phyloP scores from a whole-genome alignment of 2,329 filamentous ascomycete genomes.

The Botrytis tulipae region DNA sequence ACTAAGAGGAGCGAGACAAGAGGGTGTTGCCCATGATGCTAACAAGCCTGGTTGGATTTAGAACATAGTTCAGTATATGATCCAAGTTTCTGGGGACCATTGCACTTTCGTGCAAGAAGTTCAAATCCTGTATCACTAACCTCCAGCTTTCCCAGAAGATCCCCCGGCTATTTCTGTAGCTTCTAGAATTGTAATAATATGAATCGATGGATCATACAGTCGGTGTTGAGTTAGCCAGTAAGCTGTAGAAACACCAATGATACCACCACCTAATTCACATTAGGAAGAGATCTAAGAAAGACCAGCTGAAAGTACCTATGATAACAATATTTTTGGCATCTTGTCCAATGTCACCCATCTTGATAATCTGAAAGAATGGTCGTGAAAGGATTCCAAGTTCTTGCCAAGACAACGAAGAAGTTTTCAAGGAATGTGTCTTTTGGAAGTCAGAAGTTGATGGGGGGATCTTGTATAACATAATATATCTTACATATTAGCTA shows the following conservation, averaged over 20 bases:
- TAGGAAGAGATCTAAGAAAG: not conserved
- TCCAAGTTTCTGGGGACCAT: not conserved
- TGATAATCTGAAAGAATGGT: not conserved
- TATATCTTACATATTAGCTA: not conserved
- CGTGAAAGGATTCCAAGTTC: not conserved
- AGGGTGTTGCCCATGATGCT: constrained; percentile 85
- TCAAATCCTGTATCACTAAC: constrained; percentile 38
- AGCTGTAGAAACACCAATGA: constrained; percentile 85
- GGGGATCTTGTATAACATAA: not conserved
- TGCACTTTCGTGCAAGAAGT: not conserved
- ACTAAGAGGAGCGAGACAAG: constrained; percentile 76
- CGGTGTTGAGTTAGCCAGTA: constrained; percentile 87
- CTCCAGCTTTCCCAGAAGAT: constrained; percentile 89
- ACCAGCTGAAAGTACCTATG: constrained; percentile 6
- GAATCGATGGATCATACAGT: constrained; percentile 68
- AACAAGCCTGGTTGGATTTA: constrained; percentile 52
- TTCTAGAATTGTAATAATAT: constrained; percentile 81
- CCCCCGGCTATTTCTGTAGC: constrained; percentile 78
- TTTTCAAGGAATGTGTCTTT: not conserved
- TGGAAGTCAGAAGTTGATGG: not conserved
- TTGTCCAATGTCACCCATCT: not conserved
- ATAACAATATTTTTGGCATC: not conserved
- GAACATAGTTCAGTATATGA: not conserved
- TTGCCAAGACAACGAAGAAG: not conserved
- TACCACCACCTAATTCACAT: constrained; percentile 61